Percentiles rank a stretch among this genome's conserved stretches.
These are phyloP conservation scores for Xylariomycetidae sp. DNA, from an alignment of 2,329 filamentous ascomycete genomes.

Conservation along the genomic window DNA sequence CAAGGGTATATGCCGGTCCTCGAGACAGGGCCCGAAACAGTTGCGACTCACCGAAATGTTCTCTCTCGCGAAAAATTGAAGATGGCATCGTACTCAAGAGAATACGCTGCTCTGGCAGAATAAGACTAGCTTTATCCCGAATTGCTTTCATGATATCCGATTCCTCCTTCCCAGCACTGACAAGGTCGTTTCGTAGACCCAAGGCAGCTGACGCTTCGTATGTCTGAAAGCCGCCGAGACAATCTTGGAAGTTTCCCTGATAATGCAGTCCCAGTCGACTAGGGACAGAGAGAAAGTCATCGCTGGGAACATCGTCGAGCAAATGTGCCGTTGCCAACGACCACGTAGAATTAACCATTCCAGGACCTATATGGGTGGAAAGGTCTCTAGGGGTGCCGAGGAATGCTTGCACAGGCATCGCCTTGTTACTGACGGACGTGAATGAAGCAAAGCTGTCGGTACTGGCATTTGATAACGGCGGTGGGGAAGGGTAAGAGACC, in stretches of 20 bases:
- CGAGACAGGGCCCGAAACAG: constrained; percentile 73
- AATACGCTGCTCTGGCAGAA: constrained; percentile 78
- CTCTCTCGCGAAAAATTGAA: constrained; percentile 75
- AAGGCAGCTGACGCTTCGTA: constrained; percentile 89
- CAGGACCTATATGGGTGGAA: constrained; percentile 68
- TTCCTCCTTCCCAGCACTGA: constrained; percentile 81
- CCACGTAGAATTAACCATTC: constrained; percentile 74
- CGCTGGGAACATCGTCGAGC: constrained; percentile 81
- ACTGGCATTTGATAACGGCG: constrained; percentile 58
- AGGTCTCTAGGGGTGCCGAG: constrained; percentile 88
- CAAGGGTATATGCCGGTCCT: constrained; percentile 62
- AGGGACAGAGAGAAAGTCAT: constrained; percentile 88
- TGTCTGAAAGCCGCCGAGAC: constrained; percentile 91
- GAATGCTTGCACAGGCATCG: constrained; percentile 80
- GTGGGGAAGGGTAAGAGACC: constrained; percentile 77
- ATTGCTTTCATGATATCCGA: constrained; percentile 92
- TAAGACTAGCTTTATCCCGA: constrained; percentile 72
- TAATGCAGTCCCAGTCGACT: constrained; percentile 87
- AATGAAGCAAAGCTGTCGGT: constrained; percentile 69
- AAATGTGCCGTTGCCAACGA: constrained; percentile 87
- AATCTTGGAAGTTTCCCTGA: constrained; percentile 94
- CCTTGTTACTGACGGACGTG: constrained; percentile 51
- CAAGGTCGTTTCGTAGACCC: constrained; percentile 84
- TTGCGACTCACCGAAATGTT: constrained; percentile 71
- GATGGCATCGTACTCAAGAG: constrained; percentile 79